Conservation (phyloP, 345 rosid species). For the Brassica juncea region DNA sequence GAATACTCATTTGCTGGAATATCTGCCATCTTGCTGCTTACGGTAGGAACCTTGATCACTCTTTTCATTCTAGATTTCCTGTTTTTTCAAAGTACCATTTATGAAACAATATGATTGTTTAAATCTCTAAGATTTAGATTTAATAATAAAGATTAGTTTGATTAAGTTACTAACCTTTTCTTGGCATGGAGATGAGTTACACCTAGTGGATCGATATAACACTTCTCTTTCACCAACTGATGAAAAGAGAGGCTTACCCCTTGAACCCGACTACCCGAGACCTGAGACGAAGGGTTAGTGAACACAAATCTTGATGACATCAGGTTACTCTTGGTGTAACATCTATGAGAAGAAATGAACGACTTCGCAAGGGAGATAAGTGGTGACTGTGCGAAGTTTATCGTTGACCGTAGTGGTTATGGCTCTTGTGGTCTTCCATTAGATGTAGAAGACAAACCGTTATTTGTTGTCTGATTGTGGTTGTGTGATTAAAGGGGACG, state of each 20-base stretch:
- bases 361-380: slow-evolving; percentile 44
- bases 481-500: slow-evolving; percentile 71
- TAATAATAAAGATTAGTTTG: background rate
- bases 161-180: slow-evolving; percentile 55
- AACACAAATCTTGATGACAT: slow-evolving; percentile 73
- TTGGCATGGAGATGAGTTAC: slow-evolving; percentile 79
- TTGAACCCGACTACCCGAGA: slow-evolving; percentile 52
- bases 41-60: slow-evolving; percentile 59
- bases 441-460: slow-evolving; percentile 22
- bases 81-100: background rate
- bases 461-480: slow-evolving; percentile 29
- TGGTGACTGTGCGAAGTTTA: slow-evolving; percentile 39
- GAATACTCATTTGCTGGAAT: slow-evolving; percentile 86
- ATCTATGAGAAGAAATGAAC: background rate
- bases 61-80: slow-evolving; percentile 55
- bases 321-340: slow-evolving; percentile 63
- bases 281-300: slow-evolving; percentile 52
- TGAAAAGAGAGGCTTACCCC: slow-evolving; percentile 71
- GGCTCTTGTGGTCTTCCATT: slow-evolving; percentile 2
- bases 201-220: slow-evolving; percentile 22
- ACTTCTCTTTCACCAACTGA: slow-evolving; percentile 56
- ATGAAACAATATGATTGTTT: background rate
- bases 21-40: slow-evolving; percentile 78
- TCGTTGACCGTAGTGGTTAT: slow-evolving; percentile 28
- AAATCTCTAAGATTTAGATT: background rate